Base-by-base conservation (phyloP, 768 basidiomycete species). In the Macrolepiota albuminosa region DNA sequence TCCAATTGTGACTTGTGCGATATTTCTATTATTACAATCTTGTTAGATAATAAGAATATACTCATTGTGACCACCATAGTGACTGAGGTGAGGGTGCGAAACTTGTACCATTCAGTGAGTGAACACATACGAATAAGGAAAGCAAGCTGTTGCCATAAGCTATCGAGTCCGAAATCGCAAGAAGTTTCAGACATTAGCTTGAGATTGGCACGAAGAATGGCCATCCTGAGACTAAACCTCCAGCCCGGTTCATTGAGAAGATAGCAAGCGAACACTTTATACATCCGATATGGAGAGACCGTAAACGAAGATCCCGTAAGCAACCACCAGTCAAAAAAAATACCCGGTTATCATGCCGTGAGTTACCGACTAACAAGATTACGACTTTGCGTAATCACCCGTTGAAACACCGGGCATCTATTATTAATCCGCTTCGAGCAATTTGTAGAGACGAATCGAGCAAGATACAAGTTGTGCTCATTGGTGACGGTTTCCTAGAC, bases 151-250 rank as follows among this genome's bases (percentile, higher is more conserved):
- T 2, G 29, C 29, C 29, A 4, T 29, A 29, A 29, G 29, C 29
- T 29, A 29, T 29, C 29, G 29, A 29, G 29, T 29, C 29, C 29
- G 29, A 29, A 29, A 29, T 29, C 29, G 2, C 29, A 29, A 29
- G 4, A 40, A 13, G 8, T n/a, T 42, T 9, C 7, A 34, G 7
- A 31, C 2, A 29, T 31, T 50, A 34, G 9, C 34, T n/a, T 21
- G 29, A 29, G 29, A 34, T n/a, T 9, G 31, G 18, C 5, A 46
- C 4, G 6, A n/a, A 10, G 49, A 13, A 24, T 1, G 48, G 31
- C 16, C 36, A 4, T 6, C 21, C 37, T 36, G 3, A 31, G 72
- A 65, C 66, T 39, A 48, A 36, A 47, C 3, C 24, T n/a, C 21
- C 4, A 43, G 33, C 34, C 16, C 14, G 43, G n/a, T 43, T 45